Evolutionary conservation across 2,329 filamentous ascomycete genomes (phyloP).

Genomic region (Verticillium isaacii): DNA sequence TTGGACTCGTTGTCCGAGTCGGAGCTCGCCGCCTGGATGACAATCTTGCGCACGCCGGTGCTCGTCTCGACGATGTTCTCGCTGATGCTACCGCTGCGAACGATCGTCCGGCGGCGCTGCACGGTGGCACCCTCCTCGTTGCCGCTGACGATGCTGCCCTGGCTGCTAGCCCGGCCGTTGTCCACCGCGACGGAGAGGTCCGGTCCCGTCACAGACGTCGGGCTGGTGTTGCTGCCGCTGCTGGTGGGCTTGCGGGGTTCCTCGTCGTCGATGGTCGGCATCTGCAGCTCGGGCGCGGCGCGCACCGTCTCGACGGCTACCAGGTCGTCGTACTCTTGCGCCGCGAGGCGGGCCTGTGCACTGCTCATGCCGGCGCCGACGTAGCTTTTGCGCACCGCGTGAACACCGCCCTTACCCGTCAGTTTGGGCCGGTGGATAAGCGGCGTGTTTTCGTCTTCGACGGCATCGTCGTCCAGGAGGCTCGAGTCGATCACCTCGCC

Average conservation of each 20-base stretch:
- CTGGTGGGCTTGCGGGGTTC: not conserved
- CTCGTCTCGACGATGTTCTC: conserved; percentile 14
- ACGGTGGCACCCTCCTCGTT: conserved; percentile 7
- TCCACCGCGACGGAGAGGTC: conserved; percentile 9
- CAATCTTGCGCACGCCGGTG: conserved; percentile 12
- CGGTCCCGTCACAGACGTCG: conserved; percentile 3
- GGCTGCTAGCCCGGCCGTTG: conserved; percentile 6
- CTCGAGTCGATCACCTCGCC: conserved; percentile 6
- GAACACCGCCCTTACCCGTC: conserved; percentile 18
- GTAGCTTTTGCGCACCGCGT: conserved; percentile 13
- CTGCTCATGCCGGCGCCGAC: conserved; percentile 11
- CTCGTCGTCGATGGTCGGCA: conserved; percentile 7
- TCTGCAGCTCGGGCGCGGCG: not conserved
- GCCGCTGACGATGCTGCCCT: conserved; percentile 5
- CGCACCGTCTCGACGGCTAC: not conserved
- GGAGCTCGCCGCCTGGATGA: conserved; percentile 13
- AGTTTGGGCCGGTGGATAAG: conserved; percentile 9
- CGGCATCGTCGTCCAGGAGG: conserved; percentile 5
- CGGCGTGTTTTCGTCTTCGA: conserved; percentile 11
- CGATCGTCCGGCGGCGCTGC: conserved; percentile 9
- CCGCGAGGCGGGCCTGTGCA: conserved; percentile 10
- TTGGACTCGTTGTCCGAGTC: conserved; percentile 13
- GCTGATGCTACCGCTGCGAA: conserved; percentile 15
- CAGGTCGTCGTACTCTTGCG: not conserved
- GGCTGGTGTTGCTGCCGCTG: not conserved